Base-by-base conservation (phyloP, 2,329 filamentous ascomycete species). In the Botrytis tulipae region DNA sequence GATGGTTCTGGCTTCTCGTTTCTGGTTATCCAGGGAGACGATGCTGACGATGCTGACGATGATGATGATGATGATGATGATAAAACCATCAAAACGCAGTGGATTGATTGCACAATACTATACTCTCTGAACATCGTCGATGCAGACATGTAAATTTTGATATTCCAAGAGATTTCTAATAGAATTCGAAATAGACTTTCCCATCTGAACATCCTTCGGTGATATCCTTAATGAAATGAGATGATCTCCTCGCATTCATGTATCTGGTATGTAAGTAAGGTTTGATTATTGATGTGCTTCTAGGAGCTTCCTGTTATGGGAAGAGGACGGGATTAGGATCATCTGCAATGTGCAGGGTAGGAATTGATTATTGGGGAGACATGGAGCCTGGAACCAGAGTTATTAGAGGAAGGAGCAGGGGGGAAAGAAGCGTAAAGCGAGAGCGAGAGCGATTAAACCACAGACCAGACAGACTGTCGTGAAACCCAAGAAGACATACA, bases 221-320 rank as follows among this genome's bases (percentile, higher is more conserved):
- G 48, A 57, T 68, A n/a, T 57, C n/a, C 48, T 22, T n/a, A 42
- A 42, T 42, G 48, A 68, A 68, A 68, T 68, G 48, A 68, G 29
- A 32, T 66, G 42, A 54, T 54, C 65, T 54, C 65, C 12, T 67
- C 35, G 29, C 16, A 35, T 25, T 51, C 16, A 29, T 67, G 22
- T 44, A 37, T 6, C n/a, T 20, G 32, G 12, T 10, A 29, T n/a
- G 25, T 3, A 51, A 51, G 42, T 29, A 25, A 51, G n/a, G 42
- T 54, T 54, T 54, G 29, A 37, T 57, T 54, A 22, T 40, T 40
- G 14, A 68, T 40, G 29, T n/a, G 48, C 46, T 40, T 16, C 25
- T 51, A 51, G 16, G 35, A 68, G 29, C 29, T n/a, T 66, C 42
- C 62, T n/a, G 12, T 48, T 48, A n/a, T 66, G 29, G n/a, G n/a